These are phyloP conservation scores for Colletotrichum godetiae DNA, from an alignment of 2,329 filamentous ascomycete species.

Conservation along the genomic window DNA sequence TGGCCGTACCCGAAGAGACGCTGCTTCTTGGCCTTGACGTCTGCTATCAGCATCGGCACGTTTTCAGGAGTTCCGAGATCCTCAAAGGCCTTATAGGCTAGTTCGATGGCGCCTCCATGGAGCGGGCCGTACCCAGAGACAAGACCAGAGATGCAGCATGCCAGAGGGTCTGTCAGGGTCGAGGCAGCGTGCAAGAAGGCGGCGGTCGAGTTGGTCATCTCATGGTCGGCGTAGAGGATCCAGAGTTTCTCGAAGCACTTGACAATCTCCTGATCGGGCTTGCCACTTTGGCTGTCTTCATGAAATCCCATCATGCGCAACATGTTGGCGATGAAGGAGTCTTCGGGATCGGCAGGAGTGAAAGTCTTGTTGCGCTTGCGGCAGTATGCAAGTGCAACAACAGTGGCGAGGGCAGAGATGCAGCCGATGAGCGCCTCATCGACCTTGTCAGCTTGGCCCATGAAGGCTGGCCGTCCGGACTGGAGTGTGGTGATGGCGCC, in stretches of 20 bases:
- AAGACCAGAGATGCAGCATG: slow-evolving; percentile 49
- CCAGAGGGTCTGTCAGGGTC: slow-evolving; percentile 57
- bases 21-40: slow-evolving; percentile 52
- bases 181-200: slow-evolving; percentile 58
- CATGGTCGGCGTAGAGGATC: slow-evolving; percentile 60
- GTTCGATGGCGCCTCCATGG: slow-evolving; percentile 61
- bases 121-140: slow-evolving; percentile 40
- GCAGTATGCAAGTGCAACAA: slow-evolving; percentile 43
- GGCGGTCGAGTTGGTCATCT: slow-evolving; percentile 61
- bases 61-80: slow-evolving; percentile 50
- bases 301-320: slow-evolving; percentile 41
- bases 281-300: not conserved
- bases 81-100: slow-evolving; percentile 55
- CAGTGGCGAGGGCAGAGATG: slow-evolving; percentile 9
- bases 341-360: slow-evolving; percentile 43
- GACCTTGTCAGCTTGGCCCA: not conserved
- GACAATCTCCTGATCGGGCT: slow-evolving; percentile 45
- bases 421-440: slow-evolving; percentile 5
- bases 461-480: not conserved
- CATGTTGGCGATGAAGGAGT: slow-evolving; percentile 54
- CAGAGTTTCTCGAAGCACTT: slow-evolving; percentile 47
- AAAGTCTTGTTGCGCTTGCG: slow-evolving; percentile 51
- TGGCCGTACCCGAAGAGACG: slow-evolving; percentile 58
- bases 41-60: slow-evolving; percentile 51
- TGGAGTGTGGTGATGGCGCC: slow-evolving; percentile 40